Base-by-base conservation (phyloP, 305 asterid genomes). In the Striga hermonthica region DNA sequence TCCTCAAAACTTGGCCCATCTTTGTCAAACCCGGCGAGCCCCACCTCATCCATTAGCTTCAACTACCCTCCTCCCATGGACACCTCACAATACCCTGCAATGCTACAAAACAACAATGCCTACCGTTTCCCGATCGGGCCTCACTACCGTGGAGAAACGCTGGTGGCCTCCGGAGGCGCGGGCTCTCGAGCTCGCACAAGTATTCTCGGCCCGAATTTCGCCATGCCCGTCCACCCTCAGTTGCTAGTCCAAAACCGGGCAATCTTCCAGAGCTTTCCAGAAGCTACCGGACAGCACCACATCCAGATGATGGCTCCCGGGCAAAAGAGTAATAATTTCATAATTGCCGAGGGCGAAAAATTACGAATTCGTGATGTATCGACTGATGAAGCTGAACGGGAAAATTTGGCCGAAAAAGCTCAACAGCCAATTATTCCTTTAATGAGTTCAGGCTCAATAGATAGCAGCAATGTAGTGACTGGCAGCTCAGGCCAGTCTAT, bases 191-290 rank as follows among this genome's bases (percentile, higher is more conserved):
- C 81, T 43, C 63, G 83, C 0, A 36, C 81, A 28, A 84, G 75
- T 70, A 60, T 83, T 6, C 86, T 86, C 9, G 89, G 86, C n/a
- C 88, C 72, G 44, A 83, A 77, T 76, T 79, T 79, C 39, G 45
- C 81, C 1, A 64, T 82, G 85, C 90, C 89, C 0, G 72, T 84
- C 48, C 72, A 74, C 41, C 68, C 61, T 4, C 80, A 73, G 6
- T 74, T 68, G 49, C 71, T 82, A 83, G 80, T 80, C 9, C 89
- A 81, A 36, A 85, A 83, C 63, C 85, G 79, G 50, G 84, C 92
- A 7, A 78, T 85, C 61, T 79, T 85, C 62, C 89, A 83, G 78
- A 70, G 70, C 62, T 69, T 85, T 28, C 77, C 83, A 0, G 92
- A 85, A 57, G 77, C 89, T 28, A 56, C 85, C 8, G 68, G 87